Evolutionary conservation across 2,329 filamentous ascomycete species (phyloP).

Genomic region (Fusarium sp.): DNA sequence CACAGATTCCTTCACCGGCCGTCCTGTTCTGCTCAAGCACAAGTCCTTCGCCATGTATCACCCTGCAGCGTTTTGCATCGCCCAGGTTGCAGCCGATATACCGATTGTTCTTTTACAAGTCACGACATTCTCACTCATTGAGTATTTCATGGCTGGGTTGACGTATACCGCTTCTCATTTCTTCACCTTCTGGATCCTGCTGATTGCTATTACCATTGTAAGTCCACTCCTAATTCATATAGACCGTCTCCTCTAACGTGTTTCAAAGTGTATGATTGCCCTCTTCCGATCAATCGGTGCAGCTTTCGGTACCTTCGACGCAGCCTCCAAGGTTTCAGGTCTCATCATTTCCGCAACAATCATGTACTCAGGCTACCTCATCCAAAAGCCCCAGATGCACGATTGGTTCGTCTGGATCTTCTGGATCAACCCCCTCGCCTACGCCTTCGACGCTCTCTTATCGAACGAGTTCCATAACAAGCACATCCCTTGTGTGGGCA

Average conservation of each 20-base stretch:
- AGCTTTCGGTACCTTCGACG: conserved; percentile 68
- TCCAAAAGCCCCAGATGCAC: conserved; percentile 71
- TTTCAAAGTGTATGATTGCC: conserved; percentile 65
- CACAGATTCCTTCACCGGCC: conserved; percentile 70
- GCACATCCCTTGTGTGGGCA: conserved; percentile 63
- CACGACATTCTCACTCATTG: conserved; percentile 66
- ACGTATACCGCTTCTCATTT: conserved; percentile 65
- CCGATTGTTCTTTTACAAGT: conserved; percentile 71
- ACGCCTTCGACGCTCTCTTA: conserved; percentile 76
- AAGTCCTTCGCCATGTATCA: conserved; percentile 70
- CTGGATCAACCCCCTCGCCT: conserved; percentile 76
- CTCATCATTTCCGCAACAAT: conserved; percentile 64
- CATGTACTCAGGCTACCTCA: conserved; percentile 75
- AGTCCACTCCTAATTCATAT: conserved; percentile 19
- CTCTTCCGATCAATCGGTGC: conserved; percentile 70
- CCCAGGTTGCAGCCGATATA: conserved; percentile 67
- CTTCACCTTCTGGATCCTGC: conserved; percentile 72
- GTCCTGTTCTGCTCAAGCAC: conserved; percentile 71
- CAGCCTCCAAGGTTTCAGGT: conserved; percentile 69
- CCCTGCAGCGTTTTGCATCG: conserved; percentile 70
- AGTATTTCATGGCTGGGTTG: conserved; percentile 75
- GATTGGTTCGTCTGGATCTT: conserved; percentile 74
- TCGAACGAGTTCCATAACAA: conserved; percentile 77
- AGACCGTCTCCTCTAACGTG: not conserved
- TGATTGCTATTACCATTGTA: conserved; percentile 66